Percentiles rank a stretch among this genome's conserved stretches.
These are phyloP conservation scores for Taphrina pruni DNA, from an alignment of 1,139 yeast genomes.

Conservation along the genomic window DNA sequence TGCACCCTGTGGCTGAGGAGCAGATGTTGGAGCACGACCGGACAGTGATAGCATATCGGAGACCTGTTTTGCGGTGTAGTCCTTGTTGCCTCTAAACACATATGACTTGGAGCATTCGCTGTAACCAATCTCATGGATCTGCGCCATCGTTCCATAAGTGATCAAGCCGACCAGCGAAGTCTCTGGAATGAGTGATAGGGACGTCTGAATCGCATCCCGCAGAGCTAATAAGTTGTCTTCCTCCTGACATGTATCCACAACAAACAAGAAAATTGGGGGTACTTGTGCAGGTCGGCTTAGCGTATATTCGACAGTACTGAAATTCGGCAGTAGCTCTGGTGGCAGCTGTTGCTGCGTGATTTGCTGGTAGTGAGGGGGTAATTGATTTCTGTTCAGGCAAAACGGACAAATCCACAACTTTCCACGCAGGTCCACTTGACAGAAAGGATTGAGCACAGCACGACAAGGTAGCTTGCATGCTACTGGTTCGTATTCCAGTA, in stretches of 20 bases:
- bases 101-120: constrained; percentile 77
- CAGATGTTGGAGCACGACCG: constrained; percentile 51
- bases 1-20: constrained; percentile 52
- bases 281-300: constrained; percentile 84
- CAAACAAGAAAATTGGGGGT: constrained; percentile 92
- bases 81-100: constrained; percentile 92
- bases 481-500: constrained; percentile 89
- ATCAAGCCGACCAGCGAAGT: constrained; percentile 90
- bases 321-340: constrained; percentile 74
- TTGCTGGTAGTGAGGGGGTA: constrained; percentile 89
- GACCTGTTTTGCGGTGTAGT: constrained; percentile 76
- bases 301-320: constrained; percentile 91
- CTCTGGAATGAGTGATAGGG: constrained; percentile 85
- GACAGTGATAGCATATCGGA: constrained; percentile 71
- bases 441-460: constrained; percentile 84
- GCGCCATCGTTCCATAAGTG: constrained; percentile 86
- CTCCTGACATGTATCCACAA: constrained; percentile 93
- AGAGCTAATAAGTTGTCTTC: constrained; percentile 88
- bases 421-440: constrained; percentile 76
- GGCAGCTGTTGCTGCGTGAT: constrained; percentile 85
- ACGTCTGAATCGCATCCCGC: constrained; percentile 81
- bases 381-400: constrained; percentile 80
- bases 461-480: constrained; percentile 84
- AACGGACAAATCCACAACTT: constrained; percentile 90
- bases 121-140: constrained; percentile 88